Base-by-base conservation (phyloP, 2,329 filamentous ascomycete genomes). In the Lachnellula arida region DNA sequence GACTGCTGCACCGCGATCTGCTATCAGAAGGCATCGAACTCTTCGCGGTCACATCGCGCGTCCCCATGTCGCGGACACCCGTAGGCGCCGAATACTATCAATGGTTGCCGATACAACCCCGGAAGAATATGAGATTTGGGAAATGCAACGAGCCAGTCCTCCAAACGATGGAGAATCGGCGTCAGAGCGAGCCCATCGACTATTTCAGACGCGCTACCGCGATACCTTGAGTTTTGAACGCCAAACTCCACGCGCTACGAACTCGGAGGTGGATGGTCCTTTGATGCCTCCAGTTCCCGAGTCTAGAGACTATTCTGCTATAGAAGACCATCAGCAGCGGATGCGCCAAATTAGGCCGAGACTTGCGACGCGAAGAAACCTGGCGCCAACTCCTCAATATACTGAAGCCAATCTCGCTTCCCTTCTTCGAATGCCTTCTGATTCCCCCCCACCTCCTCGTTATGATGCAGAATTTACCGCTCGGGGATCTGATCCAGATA, bases 211-310 rank as follows among this genome's bases (percentile, higher is more conserved):
- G 55, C 55, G 61, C 48, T 44, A 59, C 17, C 59, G 59, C 35
- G 63, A 64, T 39, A 50, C 49, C 12, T 53, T 56, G 44, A 65
- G 59, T 49, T 62, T 60, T 44, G 63, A 63, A 50, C 61, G 63
- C 25, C 56, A 61, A 51, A 35, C 53, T 17, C 32, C 32, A 25
- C 49, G 48, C 19, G 42, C 23, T 48, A 17, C 58, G 17, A 57
- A 52, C 42, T 19, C 53, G 17, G 62, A 64, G n/a, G 47, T 54
- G 22, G 63, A 67, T 55, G 60, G 57, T 9, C 63, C 57, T 15
- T 57, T 58, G 12, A 64, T 69, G 64, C 67, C 66, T 11, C 61
- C 66, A 46, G 67, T 65, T 28, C 67, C 67, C 2, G 67, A 70
- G 56, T 60, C 64, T 7, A 58, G 60, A 55, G 66, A 68, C 44